A percentile compares a stretch with the other conserved stretches of the same genome.
Conservation (phyloP, 2,329 filamentous ascomycete genomes). For the Aspergillus bombycis region DNA sequence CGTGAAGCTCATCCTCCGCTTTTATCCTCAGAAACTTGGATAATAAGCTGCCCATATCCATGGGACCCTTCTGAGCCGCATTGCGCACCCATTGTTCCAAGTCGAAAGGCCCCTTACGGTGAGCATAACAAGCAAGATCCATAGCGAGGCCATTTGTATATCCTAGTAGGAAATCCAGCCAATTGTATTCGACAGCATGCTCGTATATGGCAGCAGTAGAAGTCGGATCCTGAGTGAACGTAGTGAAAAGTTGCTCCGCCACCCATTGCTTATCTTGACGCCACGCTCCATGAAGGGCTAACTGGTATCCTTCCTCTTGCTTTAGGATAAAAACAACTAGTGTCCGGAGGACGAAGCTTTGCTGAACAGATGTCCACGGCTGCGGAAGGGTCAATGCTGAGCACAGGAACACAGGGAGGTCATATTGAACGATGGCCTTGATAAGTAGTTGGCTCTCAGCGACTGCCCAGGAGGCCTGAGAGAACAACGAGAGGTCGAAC, state of each 20-base stretch:
- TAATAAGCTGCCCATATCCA: slow-evolving; percentile 71
- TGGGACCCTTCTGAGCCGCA: slow-evolving; percentile 64
- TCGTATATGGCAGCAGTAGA: slow-evolving; percentile 73
- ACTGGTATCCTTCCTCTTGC: slow-evolving; percentile 75
- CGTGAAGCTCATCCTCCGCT: slow-evolving; percentile 75
- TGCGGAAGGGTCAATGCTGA: slow-evolving; percentile 53
- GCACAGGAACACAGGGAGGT: slow-evolving; percentile 54
- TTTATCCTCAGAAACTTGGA: slow-evolving; percentile 84
- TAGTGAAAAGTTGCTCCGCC: slow-evolving; percentile 74
- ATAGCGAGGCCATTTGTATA: slow-evolving; percentile 82
- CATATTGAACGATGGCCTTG: slow-evolving; percentile 61
- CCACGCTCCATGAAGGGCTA: slow-evolving; percentile 91
- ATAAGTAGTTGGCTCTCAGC: slow-evolving; percentile 62
- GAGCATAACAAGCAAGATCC: slow-evolving; percentile 82
- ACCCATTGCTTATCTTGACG: slow-evolving; percentile 89
- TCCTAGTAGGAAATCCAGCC: slow-evolving; percentile 80
- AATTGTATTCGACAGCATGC: slow-evolving; percentile 77
- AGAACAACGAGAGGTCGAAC: slow-evolving; percentile 64
- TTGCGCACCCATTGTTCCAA: slow-evolving; percentile 78
- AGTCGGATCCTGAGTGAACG: slow-evolving; percentile 70
- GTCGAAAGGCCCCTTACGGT: slow-evolving; percentile 78
- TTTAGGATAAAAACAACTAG: slow-evolving; percentile 85
- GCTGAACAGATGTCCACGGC: slow-evolving; percentile 53
- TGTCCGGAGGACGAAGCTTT: slow-evolving; percentile 52
- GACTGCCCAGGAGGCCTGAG: slow-evolving; percentile 59